These are phyloP conservation scores for Mangifera indica DNA, from an alignment of 345 rosid genomes.

Conservation along the genomic window DNA sequence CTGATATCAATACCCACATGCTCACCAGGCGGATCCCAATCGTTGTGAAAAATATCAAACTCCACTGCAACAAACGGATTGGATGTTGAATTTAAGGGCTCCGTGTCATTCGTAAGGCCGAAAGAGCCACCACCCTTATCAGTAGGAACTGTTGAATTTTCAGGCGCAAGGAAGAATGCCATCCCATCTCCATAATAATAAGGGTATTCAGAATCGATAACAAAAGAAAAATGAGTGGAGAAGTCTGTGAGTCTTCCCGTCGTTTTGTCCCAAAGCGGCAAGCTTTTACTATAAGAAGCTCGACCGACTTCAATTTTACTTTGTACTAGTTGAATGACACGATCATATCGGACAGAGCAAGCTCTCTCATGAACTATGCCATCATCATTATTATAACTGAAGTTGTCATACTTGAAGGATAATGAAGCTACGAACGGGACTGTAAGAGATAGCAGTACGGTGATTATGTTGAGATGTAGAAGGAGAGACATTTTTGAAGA, in stretches of 20 bases:
- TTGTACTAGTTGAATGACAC: conserved; percentile 19
- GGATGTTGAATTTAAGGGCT: neutral
- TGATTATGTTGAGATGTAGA: neutral
- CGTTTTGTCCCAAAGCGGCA: conserved; percentile 27
- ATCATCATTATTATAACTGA: neutral
- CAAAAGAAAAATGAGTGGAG: conserved; percentile 26
- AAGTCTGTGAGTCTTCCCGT: conserved; percentile 23
- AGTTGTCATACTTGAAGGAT: conserved; percentile 18
- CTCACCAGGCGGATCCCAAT: conserved; percentile 28
- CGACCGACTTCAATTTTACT: conserved; percentile 14
- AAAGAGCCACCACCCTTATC: conserved; percentile 7
- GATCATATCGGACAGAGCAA: neutral
- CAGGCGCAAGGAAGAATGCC: conserved; percentile 12
- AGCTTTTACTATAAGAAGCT: conserved; percentile 9
- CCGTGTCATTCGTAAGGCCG: conserved; percentile 13
- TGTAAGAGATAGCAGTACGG: neutral
- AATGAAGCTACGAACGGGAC: neutral
- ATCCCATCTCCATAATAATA: neutral
- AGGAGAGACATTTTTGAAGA: neutral
- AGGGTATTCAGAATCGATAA: conserved; percentile 4
- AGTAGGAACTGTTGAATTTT: neutral
- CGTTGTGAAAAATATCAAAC: conserved; percentile 27
- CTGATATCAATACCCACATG: conserved; percentile 36
- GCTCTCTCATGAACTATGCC: conserved; percentile 16
- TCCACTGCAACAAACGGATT: conserved; percentile 26